A percentile compares a stretch with the other conserved stretches of the same genome.
Conservation (phyloP, 306 rosid genomes). For the Lotus japonicus region DNA sequence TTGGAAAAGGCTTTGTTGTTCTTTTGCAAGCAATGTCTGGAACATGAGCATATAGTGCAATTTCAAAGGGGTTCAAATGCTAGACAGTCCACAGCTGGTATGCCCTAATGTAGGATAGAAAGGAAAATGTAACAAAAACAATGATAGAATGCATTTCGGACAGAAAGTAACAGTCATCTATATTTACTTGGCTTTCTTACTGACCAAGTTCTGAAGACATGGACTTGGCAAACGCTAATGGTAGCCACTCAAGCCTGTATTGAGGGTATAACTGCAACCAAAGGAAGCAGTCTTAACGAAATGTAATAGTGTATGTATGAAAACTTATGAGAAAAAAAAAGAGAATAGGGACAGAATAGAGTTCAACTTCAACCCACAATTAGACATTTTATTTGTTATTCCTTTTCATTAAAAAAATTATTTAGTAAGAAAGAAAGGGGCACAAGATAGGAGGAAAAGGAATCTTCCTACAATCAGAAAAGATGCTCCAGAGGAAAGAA, state of each 20-base stretch:
- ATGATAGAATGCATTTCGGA: slow-evolving; percentile 7
- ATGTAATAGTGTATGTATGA: not conserved
- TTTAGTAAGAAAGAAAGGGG: not conserved
- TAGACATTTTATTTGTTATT: not conserved
- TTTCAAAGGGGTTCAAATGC: slow-evolving; percentile 6
- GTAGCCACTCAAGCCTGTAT: slow-evolving; percentile 75
- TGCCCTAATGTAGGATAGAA: not conserved
- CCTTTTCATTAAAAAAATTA: not conserved
- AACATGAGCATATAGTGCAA: slow-evolving; percentile 9
- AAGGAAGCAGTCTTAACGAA: slow-evolving; percentile 19
- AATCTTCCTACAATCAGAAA: not conserved
- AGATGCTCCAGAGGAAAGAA: not conserved
- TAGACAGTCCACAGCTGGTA: not conserved
- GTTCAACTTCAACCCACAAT: slow-evolving; percentile 10
- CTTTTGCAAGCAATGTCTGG: not conserved
- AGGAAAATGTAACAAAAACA: slow-evolving; percentile 1
- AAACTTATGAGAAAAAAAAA: not conserved
- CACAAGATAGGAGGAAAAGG: not conserved
- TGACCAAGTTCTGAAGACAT: slow-evolving; percentile 71
- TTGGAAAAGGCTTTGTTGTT: too few species aligned
- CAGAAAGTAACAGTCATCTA: not conserved
- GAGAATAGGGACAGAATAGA: not conserved
- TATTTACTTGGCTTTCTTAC: slow-evolving; percentile 26
- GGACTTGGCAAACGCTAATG: slow-evolving; percentile 46
- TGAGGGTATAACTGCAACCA: slow-evolving; percentile 70